Percentiles rank a stretch among this genome's conserved stretches.
Evolutionary conservation across 2,329 filamentous ascomycete species (phyloP).

Genomic region (Falciphora oryzae): DNA sequence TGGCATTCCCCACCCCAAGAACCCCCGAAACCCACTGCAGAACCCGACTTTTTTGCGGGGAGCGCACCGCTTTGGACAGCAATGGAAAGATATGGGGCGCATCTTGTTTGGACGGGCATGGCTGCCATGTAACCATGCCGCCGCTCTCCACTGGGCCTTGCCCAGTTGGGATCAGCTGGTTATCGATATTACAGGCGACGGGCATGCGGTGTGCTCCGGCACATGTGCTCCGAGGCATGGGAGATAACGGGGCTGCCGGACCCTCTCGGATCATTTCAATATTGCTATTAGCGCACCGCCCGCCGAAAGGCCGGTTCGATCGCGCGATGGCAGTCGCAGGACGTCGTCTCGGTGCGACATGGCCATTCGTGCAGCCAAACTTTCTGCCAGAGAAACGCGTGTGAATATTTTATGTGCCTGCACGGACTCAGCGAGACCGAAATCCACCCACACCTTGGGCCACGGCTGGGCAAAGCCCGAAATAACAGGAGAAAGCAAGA

Average conservation of each 20-base stretch:
- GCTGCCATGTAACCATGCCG: too few species aligned
- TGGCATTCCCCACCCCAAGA: not conserved
- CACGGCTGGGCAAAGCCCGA: too few species aligned
- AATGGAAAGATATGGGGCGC: not conserved
- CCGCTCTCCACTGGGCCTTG: not conserved
- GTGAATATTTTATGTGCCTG: not conserved
- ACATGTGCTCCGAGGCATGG: not conserved
- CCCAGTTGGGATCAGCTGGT: not conserved
- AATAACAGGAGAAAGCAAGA: not conserved
- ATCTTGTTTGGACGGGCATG: too few species aligned
- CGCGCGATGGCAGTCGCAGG: not conserved
- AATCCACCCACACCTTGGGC: not conserved
- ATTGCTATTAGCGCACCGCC: not conserved
- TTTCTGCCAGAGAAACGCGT: too few species aligned
- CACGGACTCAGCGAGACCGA: not conserved
- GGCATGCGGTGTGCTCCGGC: not conserved
- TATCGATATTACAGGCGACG: not conserved
- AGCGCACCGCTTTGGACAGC: constrained; percentile 1
- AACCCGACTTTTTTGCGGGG: not conserved
- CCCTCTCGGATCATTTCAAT: not conserved
- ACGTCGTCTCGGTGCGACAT: not conserved
- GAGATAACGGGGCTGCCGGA: not conserved
- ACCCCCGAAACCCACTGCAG: not conserved
- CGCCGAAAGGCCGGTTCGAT: not conserved
- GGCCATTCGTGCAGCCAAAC: too few species aligned